Evolutionary conservation across 179 eudicot species (phyloP), one percentile per base, ranked within the genome.

Genomic region (Beta macrorhiza): DNA sequence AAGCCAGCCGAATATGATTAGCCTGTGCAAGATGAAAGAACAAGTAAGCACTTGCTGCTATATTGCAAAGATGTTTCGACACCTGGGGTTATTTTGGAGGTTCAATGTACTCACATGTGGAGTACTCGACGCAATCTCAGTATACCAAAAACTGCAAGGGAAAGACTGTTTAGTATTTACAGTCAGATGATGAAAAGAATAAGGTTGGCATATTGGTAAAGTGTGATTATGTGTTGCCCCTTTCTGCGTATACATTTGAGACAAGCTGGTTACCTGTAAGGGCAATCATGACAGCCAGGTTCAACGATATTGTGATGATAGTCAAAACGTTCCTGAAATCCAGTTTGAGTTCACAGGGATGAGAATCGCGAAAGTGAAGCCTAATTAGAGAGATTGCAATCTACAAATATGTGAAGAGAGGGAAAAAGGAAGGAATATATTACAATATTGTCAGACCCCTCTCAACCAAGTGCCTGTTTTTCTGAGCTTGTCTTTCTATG

Each of bases 371-470:
- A 78, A 49, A 19, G 32, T 37, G 42, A 16, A 10, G 32, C 44
- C 6, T n/a, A 5, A 14, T 6, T 11, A 13, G 10, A 17, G 29
- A 11, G 56, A 59, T 10, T 68, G 4, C 5, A 4, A 42, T 20
- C 20, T 1, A 55, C 20, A 78, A 63, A 22, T 0, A 6, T 29
- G 49, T 8, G 8, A 49, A 49, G 53, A 49, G 53, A 49, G 9
- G 2, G 22, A 29, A 44, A 74, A 51, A 72, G n/a, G 13, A 22
- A 49, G 47, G 5, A 22, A 68, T 56, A 49, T 0, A 76, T 78
- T 90, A 91, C 93, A 90, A 80, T 79, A 90, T 87, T 59, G 85
- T 85, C 72, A 93, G 86, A 67, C 87, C 93, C 74, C 72, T 87
- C 73, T 85, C 82, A 47, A 91, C 88, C 12, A 79, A 76, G 58